These are phyloP conservation scores for Alternaria novae-zelandiae DNA, from an alignment of 2,329 filamentous ascomycete species.

Conservation along the genomic window DNA sequence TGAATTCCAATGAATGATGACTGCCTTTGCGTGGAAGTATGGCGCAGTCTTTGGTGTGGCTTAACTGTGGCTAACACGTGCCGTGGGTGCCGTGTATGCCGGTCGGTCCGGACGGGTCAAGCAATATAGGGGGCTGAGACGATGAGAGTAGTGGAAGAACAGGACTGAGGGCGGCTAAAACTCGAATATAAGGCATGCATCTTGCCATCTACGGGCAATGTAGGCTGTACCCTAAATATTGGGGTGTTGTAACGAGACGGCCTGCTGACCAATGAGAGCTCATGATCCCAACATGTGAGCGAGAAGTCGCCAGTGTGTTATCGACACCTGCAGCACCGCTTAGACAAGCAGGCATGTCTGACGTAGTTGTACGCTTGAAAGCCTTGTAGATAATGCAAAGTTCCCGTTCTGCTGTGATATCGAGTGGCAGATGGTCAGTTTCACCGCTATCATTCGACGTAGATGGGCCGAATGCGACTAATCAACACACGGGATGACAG, in stretches of 20 bases:
- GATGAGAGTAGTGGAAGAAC: background rate
- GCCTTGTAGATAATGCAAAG: background rate
- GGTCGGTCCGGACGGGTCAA: background rate
- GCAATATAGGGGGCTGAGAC: background rate
- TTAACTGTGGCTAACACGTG: background rate
- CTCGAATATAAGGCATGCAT: background rate
- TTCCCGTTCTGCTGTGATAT: background rate
- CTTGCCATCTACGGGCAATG: background rate
- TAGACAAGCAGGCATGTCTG: background rate
- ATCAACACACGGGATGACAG: background rate
- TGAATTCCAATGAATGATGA: background rate
- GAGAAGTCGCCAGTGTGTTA: background rate
- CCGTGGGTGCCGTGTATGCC: background rate
- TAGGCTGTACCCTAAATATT: background rate
- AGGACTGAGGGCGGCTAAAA: background rate
- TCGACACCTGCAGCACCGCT: background rate
- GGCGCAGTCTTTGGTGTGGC: background rate
- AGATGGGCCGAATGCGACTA: background rate
- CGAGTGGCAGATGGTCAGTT: background rate
- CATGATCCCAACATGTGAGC: slow-evolving; percentile 11
- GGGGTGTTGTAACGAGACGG: background rate
- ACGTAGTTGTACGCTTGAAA: background rate
- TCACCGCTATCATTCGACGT: background rate
- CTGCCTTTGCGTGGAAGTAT: background rate
- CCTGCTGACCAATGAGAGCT: slow-evolving; percentile 12